phyloP scores from a whole-genome alignment of 2,329 filamentous ascomycete genomes.

The Chalara sp. region DNA sequence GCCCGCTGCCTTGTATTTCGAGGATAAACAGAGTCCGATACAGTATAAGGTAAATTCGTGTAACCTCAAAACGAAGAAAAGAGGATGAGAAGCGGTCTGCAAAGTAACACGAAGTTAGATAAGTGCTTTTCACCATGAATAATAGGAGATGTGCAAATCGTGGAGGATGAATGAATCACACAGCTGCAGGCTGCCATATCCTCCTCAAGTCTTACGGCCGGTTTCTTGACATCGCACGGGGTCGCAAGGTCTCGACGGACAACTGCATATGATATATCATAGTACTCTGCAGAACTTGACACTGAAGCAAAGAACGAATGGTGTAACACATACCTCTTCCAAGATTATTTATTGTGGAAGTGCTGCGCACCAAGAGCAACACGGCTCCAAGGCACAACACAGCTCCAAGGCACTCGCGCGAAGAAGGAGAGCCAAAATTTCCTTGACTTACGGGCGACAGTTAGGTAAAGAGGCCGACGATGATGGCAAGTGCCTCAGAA shows the following conservation, averaged over 20 bases:
- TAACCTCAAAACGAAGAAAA: background rate
- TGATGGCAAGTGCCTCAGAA: background rate
- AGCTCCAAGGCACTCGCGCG: background rate
- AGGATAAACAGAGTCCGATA: conserved; percentile 1
- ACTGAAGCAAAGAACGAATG: background rate
- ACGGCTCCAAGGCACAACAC: background rate
- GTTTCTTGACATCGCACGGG: background rate
- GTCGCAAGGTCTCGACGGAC: background rate
- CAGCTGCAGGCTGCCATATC: background rate
- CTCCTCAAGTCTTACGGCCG: background rate
- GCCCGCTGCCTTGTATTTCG: conserved; percentile 21
- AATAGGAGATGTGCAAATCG: background rate
- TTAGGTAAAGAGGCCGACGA: background rate
- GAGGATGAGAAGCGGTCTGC: background rate
- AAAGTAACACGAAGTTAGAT: background rate
- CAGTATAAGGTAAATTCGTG: background rate
- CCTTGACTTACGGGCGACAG: background rate
- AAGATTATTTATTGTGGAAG: background rate
- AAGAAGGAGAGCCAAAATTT: background rate
- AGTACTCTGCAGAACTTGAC: background rate
- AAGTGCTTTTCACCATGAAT: background rate
- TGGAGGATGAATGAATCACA: background rate
- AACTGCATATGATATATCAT: background rate
- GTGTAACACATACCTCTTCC: background rate
- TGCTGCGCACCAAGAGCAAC: conserved; percentile 1